Conservation (phyloP, 306 rosid genomes). For the Castanospermum australe region DNA sequence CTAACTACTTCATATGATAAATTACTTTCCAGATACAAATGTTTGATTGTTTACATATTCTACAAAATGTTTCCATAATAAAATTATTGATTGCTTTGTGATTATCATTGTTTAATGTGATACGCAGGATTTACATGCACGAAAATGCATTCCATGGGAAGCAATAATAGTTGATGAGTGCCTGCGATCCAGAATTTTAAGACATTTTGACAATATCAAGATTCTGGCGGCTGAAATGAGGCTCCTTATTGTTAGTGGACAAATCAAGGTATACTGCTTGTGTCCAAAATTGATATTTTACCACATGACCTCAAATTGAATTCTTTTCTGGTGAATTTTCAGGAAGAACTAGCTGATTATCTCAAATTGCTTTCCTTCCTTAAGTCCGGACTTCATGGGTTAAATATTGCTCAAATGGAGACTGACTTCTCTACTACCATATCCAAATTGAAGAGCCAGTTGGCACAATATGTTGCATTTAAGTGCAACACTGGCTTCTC, state of each 20-base stretch:
- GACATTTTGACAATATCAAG: slow-evolving; percentile 20
- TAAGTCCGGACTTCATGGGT: slow-evolving; percentile 18
- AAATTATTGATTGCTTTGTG: neutral
- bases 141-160: slow-evolving; percentile 37
- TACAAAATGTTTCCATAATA: neutral
- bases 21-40: slow-evolving; percentile 19
- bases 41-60: neutral
- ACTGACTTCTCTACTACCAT: slow-evolving; percentile 14
- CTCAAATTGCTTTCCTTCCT: slow-evolving; percentile 41
- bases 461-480: slow-evolving; percentile 38
- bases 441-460: slow-evolving; percentile 33
- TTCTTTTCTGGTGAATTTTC: slow-evolving; percentile 13
- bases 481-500: slow-evolving; percentile 25
- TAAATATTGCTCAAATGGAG: slow-evolving; percentile 4
- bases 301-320: neutral
- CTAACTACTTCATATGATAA: neutral
- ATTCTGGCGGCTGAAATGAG: slow-evolving; percentile 30
- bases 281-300: slow-evolving; percentile 21
- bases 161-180: slow-evolving; percentile 50
- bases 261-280: slow-evolving; percentile 40
- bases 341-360: slow-evolving; percentile 41
- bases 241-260: slow-evolving; percentile 39
- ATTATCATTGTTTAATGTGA: slow-evolving; percentile 8
- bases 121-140: slow-evolving; percentile 36
- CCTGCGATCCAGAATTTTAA: slow-evolving; percentile 31